These are phyloP conservation scores for Thielaviopsis ethacetica DNA, from an alignment of 2,329 filamentous ascomycete genomes.

Conservation along the genomic window DNA sequence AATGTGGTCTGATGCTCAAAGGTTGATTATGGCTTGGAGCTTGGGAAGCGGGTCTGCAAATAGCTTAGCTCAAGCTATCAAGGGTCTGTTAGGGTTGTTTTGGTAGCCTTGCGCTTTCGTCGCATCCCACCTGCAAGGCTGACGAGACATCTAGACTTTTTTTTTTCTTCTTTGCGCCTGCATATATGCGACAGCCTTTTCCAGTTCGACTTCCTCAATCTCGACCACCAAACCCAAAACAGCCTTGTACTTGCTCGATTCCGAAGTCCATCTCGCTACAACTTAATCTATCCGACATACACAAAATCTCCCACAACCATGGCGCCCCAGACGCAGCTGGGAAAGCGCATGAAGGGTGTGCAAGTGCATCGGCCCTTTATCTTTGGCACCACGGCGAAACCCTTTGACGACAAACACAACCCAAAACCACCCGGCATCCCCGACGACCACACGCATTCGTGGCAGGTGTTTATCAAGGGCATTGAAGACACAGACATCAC, in stretches of 20 bases:
- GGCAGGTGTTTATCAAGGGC: slow-evolving; percentile 86
- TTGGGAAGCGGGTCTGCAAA: neutral
- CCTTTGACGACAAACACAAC: slow-evolving; percentile 61
- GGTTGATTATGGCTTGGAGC: neutral
- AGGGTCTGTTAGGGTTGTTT: neutral
- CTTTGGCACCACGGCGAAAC: slow-evolving; percentile 64
- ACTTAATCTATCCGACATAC: neutral
- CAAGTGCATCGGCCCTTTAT: slow-evolving; percentile 51
- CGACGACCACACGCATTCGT: slow-evolving; percentile 87
- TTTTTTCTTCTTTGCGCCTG: slow-evolving; percentile 1
- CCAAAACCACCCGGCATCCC: slow-evolving; percentile 63
- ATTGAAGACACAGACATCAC: slow-evolving; percentile 81
- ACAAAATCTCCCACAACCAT: slow-evolving; percentile 21
- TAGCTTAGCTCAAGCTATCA: neutral
- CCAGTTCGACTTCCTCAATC: neutral
- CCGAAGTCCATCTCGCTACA: neutral
- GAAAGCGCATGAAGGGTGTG: slow-evolving; percentile 48
- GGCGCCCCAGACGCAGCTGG: slow-evolving; percentile 41
- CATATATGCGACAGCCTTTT: neutral
- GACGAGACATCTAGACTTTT: slow-evolving; percentile 2
- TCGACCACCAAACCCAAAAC: neutral
- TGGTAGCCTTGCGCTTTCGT: neutral
- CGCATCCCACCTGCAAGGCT: slow-evolving; percentile 8
- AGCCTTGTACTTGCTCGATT: neutral
- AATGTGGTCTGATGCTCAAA: neutral